Conservation (phyloP, 805 yeast species). For the Saccharomycopsis babjevae region DNA sequence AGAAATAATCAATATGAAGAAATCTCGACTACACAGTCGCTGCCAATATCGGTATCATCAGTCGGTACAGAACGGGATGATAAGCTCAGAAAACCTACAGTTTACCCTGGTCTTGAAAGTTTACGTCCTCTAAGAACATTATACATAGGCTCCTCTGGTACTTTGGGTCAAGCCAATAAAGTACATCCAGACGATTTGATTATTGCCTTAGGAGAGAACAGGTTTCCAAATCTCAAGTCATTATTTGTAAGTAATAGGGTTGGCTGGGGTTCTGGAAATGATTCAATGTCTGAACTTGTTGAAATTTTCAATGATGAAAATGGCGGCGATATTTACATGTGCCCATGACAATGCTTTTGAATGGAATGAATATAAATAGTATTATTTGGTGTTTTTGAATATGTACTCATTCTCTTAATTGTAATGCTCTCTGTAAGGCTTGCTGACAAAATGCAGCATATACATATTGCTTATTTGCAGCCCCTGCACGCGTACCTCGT, state of each 20-base stretch:
- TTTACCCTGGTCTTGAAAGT: conserved; percentile 4
- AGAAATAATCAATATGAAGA: background rate
- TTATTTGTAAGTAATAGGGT: conserved; percentile 63
- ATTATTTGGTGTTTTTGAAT: background rate
- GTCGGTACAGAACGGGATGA: background rate
- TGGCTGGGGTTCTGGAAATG: conserved; percentile 63
- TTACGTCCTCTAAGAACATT: conserved; percentile 47
- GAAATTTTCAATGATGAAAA: conserved; percentile 9
- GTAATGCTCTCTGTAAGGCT: too few species aligned
- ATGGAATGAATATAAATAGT: background rate
- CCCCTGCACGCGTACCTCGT: background rate
- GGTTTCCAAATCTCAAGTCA: conserved; percentile 57
- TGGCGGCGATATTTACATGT: conserved; percentile 14
- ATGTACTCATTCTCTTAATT: background rate
- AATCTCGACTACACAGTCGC: background rate
- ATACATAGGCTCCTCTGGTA: conserved; percentile 75
- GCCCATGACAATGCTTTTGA: conserved; percentile 5
- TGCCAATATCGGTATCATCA: background rate
- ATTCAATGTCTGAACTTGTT: conserved; percentile 9
- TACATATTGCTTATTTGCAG: background rate
- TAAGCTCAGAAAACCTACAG: background rate
- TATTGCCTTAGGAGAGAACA: conserved; percentile 67
- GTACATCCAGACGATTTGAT: conserved; percentile 84
- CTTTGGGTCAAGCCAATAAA: conserved; percentile 72
- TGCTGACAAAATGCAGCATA: too few species aligned